A percentile compares a stretch with the other conserved stretches of the same genome.
Conservation (phyloP, 306 rosid genomes). For the Inga leiocalycina region DNA sequence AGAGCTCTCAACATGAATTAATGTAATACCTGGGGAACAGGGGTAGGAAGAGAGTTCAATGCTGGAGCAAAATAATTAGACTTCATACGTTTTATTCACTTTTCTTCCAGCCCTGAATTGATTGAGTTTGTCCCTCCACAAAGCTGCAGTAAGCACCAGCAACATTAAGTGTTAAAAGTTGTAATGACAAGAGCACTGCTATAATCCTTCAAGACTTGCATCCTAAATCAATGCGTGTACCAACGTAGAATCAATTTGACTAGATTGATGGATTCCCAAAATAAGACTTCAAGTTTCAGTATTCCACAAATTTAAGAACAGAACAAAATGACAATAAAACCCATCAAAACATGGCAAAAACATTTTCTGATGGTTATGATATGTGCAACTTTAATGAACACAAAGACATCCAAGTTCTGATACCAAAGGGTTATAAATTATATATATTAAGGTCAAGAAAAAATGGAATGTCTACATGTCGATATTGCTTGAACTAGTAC, state of each 20-base stretch:
- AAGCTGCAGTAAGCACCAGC: slow-evolving; percentile 41
- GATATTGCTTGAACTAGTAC: background rate
- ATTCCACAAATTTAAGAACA: background rate
- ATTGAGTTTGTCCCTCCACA: slow-evolving; percentile 57
- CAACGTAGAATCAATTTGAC: slow-evolving; percentile 11
- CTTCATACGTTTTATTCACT: slow-evolving; percentile 41
- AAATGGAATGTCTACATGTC: background rate
- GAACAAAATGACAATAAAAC: slow-evolving; percentile 6
- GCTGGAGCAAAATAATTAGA: slow-evolving; percentile 12
- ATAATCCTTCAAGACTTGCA: background rate
- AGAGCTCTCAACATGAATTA: slow-evolving; percentile 10
- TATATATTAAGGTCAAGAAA: background rate
- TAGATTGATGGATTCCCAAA: slow-evolving; percentile 1
- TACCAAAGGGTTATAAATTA: slow-evolving; percentile 18
- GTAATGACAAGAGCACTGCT: slow-evolving; percentile 3
- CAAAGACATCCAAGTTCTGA: slow-evolving; percentile 8
- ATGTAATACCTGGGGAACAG: background rate
- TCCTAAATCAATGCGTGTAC: slow-evolving; percentile 10
- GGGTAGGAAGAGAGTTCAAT: background rate
- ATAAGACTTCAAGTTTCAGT: background rate
- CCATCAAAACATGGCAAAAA: background rate
- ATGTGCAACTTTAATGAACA: background rate
- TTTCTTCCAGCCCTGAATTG: slow-evolving; percentile 52
- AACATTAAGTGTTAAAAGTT: slow-evolving; percentile 23
- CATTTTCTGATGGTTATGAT: background rate